phyloP scores from a whole-genome alignment of 2,329 filamentous ascomycete species.

The Colletotrichum sansevieriae region DNA sequence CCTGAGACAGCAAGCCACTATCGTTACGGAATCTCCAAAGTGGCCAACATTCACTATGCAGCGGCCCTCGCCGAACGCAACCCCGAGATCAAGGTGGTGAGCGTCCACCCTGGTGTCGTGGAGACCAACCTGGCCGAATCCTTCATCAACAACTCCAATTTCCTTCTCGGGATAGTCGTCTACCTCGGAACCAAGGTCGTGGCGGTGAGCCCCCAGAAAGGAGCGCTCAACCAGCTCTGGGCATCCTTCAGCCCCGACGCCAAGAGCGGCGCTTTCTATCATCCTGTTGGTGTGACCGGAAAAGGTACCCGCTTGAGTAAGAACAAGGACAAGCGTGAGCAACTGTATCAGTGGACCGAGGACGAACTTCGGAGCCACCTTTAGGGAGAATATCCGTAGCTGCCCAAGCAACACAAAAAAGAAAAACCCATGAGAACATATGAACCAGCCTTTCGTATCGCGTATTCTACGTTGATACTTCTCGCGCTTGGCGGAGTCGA shows the following conservation, averaged over 20 bases:
- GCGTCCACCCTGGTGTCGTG: conserved; percentile 50
- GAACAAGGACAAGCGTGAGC: conserved; percentile 46
- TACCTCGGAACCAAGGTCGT: conserved; percentile 80
- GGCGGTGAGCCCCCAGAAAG: conserved; percentile 45
- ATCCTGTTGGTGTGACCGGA: conserved; percentile 49
- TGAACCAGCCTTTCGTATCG: neutral
- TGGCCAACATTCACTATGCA: conserved; percentile 51
- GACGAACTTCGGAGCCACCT: conserved; percentile 46
- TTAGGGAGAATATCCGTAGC: conserved; percentile 8
- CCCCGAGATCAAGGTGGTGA: conserved; percentile 46
- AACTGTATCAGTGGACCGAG: conserved; percentile 54
- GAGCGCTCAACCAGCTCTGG: conserved; percentile 49
- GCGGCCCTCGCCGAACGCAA: conserved; percentile 48
- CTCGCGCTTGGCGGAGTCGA: conserved; percentile 25
- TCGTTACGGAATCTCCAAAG: conserved; percentile 51
- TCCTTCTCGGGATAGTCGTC: conserved; percentile 99
- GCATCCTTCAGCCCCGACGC: conserved; percentile 46
- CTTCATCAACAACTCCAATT: conserved; percentile 86
- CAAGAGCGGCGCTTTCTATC: conserved; percentile 50
- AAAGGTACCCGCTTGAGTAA: conserved; percentile 43
- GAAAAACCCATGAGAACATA: neutral
- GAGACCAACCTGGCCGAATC: conserved; percentile 45
- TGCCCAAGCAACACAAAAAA: conserved; percentile 12
- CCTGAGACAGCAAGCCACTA: conserved; percentile 43
- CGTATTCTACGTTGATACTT: neutral